Percentiles rank a stretch among this genome's conserved stretches.
These are phyloP conservation scores for Colletotrichum salicis DNA, from an alignment of 2,329 filamentous ascomycete species.

Conservation along the genomic window DNA sequence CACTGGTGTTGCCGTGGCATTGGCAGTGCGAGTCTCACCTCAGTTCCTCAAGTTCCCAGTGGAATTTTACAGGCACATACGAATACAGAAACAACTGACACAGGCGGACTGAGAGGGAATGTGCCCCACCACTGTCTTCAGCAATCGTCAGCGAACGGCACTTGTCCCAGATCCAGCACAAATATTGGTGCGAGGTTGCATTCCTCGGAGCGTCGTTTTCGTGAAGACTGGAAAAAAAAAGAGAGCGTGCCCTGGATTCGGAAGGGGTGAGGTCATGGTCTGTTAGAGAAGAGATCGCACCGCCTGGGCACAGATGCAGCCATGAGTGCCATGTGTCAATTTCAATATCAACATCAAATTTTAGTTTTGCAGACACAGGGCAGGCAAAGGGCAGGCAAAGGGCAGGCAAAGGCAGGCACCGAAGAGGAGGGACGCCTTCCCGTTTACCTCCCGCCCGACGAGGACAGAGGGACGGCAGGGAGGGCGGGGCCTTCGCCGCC, in stretches of 20 bases:
- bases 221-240: neutral
- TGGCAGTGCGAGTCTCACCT: neutral
- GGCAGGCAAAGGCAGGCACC: neutral
- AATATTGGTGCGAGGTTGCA: neutral
- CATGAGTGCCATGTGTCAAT: constrained; percentile 17
- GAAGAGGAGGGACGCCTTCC: neutral
- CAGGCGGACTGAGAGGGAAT: neutral
- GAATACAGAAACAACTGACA: no score
- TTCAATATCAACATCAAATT: neutral
- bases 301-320: neutral
- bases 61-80: neutral
- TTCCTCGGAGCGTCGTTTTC: constrained; percentile 14
- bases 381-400: neutral
- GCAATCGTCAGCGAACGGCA: constrained; percentile 27
- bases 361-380: neutral
- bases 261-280: constrained; percentile 4
- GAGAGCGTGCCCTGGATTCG: neutral
- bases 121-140: constrained; percentile 12
- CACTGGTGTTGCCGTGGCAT: neutral
- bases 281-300: neutral
- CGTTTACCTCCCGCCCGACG: neutral
- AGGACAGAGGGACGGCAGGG: neutral
- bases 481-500: neutral
- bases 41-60: neutral
- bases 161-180: constrained; percentile 25